A percentile compares a stretch with the other conserved stretches of the same genome.
Evolutionary conservation across 169 alveolate species (phyloP).

Genomic region (Eimeria praecox): DNA sequence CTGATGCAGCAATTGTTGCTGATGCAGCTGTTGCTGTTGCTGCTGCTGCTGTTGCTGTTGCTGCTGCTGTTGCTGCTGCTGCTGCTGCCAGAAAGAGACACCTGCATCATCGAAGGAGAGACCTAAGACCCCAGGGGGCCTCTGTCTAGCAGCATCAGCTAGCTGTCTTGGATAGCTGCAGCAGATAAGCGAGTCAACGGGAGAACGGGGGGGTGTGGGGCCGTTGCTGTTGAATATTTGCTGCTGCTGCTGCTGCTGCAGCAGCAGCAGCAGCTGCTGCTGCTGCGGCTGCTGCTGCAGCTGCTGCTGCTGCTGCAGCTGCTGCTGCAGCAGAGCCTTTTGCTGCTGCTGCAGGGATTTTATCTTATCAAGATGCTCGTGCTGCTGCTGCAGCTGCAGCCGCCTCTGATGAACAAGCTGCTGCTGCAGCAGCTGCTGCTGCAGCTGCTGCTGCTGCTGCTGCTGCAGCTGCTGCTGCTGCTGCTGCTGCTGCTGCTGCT

Average conservation of each 20-base stretch:
- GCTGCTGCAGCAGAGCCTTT: constrained; percentile 49
- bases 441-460: constrained; percentile 60
- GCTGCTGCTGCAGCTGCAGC: constrained; percentile 38
- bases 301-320: constrained; percentile 46
- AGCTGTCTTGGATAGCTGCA: not conserved
- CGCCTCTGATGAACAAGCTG: not conserved
- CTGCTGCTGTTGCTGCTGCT: constrained; percentile 30
- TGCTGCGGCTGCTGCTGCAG: constrained; percentile 22
- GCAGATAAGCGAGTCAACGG: not conserved
- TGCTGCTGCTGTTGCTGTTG: constrained; percentile 40
- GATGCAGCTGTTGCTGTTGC: constrained; percentile 19
- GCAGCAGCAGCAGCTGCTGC: constrained; percentile 24
- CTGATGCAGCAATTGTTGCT: not conserved
- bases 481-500: constrained; percentile 48
- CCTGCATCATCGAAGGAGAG: not conserved
- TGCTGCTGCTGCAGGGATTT: constrained; percentile 18
- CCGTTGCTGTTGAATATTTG: constrained; percentile 43
- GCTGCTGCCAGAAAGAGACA: constrained; percentile 40
- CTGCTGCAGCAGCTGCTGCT: constrained; percentile 3
- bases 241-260: constrained; percentile 65
- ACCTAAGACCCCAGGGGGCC: not conserved
- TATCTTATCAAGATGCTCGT: not conserved
- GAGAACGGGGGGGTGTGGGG: not conserved
- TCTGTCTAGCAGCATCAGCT: not conserved
- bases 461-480: not conserved